These are phyloP conservation scores for Hordeum marinum DNA, from an alignment of 176 grass and related monocot genomes.

Conservation along the genomic window DNA sequence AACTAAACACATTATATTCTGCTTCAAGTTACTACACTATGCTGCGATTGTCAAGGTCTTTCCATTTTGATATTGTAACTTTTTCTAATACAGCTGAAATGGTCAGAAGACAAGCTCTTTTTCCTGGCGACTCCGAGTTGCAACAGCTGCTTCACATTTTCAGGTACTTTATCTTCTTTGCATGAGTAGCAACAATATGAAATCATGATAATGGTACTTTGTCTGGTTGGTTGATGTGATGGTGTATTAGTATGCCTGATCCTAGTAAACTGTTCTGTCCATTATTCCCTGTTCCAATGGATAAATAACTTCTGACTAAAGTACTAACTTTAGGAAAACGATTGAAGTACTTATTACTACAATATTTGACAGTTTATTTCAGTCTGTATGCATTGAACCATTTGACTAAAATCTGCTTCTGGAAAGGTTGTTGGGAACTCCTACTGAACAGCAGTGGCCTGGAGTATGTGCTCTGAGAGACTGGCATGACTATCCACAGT, in stretches of 20 bases:
- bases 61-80: not conserved
- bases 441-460: constrained; percentile 81
- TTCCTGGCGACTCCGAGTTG: constrained; percentile 86
- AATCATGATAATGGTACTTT: not conserved
- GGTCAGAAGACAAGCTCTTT: constrained; percentile 78
- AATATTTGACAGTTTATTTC: not conserved
- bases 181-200: not conserved
- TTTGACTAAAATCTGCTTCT: not conserved
- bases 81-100: constrained; percentile 82
- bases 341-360: not conserved
- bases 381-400: not conserved
- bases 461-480: constrained; percentile 69
- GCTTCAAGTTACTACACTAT: not conserved
- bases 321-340: not conserved
- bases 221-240: not conserved
- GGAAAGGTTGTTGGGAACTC: constrained; percentile 81
- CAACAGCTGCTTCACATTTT: constrained; percentile 98
- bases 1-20: not conserved
- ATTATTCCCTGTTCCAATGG: not conserved
- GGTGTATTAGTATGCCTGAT: not conserved
- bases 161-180: constrained; percentile 35
- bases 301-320: not conserved
- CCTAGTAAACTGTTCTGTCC: not conserved
- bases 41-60: not conserved
- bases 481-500: constrained; percentile 90